Evolutionary conservation across 257 asterid species (phyloP).

Genomic region (Solanum tarapatanum): DNA sequence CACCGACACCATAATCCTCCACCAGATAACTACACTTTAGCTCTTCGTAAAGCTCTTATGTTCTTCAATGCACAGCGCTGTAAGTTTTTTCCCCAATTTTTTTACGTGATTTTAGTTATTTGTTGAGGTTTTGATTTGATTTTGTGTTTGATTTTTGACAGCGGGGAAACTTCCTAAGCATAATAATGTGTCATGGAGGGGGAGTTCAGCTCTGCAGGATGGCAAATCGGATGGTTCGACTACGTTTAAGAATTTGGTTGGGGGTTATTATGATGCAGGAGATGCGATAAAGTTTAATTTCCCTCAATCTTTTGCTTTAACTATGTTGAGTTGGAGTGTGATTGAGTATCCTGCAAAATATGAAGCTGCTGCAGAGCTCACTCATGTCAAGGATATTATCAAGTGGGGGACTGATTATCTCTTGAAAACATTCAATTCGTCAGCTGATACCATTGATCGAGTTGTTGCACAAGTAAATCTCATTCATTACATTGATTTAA

Average conservation of each 20-base stretch:
- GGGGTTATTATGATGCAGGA: conserved; percentile 97
- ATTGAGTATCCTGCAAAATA: conserved; percentile 72
- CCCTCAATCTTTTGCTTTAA: conserved; percentile 83
- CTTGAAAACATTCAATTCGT: conserved; percentile 79
- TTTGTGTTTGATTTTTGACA: conserved; percentile 13
- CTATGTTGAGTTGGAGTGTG: conserved; percentile 97
- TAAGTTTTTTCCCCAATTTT: conserved; percentile 20
- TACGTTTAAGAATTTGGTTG: conserved; percentile 54
- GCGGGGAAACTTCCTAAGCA: conserved; percentile 90
- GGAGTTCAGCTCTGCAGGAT: conserved; percentile 70
- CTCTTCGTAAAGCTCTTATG: conserved; percentile 81
- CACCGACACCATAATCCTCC: conserved; percentile 66
- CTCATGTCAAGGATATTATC: conserved; percentile 70
- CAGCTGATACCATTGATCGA: conserved; percentile 66
- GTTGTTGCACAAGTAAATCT: conserved; percentile 59
- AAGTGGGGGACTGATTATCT: conserved; percentile 98
- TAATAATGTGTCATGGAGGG: conserved; percentile 94
- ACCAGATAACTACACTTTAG: conserved; percentile 81
- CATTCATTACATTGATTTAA: background rate
- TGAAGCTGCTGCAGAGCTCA: conserved; percentile 91
- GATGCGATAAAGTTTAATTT: conserved; percentile 91
- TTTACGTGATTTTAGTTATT: background rate
- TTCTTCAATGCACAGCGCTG: conserved; percentile 93
- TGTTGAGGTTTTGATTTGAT: conserved; percentile 1
- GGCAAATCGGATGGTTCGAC: conserved; percentile 46